Evolutionary conservation across 176 grass and related monocot species (phyloP), one percentile per base, ranked within the genome.

Genomic region (Rhipidocladum racemiflorum): DNA sequence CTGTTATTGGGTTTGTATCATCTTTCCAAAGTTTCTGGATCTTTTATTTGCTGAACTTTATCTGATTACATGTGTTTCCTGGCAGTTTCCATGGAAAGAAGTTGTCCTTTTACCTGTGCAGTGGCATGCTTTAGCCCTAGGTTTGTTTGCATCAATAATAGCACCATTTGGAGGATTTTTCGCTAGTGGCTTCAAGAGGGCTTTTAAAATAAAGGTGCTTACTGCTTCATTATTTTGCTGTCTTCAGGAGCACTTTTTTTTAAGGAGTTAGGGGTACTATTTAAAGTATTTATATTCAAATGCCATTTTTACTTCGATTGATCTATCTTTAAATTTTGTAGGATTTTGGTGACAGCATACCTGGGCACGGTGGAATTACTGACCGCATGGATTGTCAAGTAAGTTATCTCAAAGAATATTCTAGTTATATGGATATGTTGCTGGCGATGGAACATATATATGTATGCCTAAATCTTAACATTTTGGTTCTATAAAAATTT

Each of bases 101-200:
- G 44, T 89, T 77, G 59, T 61, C 63, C 85, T 96, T 94, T 83
- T 96, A 81, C 97, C 97, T 17, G 97, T 96, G 74, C 93, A 96
- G 68, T 93, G 91, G 91, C 97, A 99, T 99, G 97, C 91, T 85
- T 75, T 99, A 64, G 97, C 93, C 53, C 87, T 99, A 60, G 97
- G 97, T 64, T 81, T 99, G 67, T 99, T 99, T 93, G 93, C 97
- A 83, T 99, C 97, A 57, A 99, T 99, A 85, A 95, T 99, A 75
- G 97, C 97, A 66, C 97, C 97, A 62, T 99, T 99, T 92, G 97
- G 97, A 87, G 97, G 97, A 15, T 99, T 99, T 90, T 99, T 99
- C 15, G 97, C 97, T 29, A 96, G 97, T 78, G 93, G 97, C 72
- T 99, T 99, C 77, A 99, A 99, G 84, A 85, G 93, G 57, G 97